A percentile compares a stretch with the other conserved stretches of the same genome.
These are phyloP conservation scores for Phaeosphaeriaceae sp. DNA, from an alignment of 2,329 filamentous ascomycete genomes.

Conservation along the genomic window DNA sequence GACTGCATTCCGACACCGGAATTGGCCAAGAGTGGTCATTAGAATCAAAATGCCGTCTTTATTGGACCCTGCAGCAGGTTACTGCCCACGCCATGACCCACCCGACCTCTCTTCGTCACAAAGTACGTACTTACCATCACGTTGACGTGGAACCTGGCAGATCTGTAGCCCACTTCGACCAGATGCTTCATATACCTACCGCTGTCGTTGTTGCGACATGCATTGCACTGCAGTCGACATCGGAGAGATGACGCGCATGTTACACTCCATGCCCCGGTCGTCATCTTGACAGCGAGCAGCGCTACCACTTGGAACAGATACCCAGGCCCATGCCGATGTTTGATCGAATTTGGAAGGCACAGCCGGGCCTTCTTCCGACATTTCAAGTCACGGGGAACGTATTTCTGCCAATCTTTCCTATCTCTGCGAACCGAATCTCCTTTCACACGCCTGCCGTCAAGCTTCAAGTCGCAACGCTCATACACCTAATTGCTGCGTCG, in stretches of 20 bases:
- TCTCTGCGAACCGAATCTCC: neutral
- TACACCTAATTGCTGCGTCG: neutral
- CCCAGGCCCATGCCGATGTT: slow-evolving; percentile 14
- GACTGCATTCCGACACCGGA: slow-evolving; percentile 26
- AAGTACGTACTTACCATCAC: slow-evolving; percentile 20
- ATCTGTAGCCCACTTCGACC: slow-evolving; percentile 20
- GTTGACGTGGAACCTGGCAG: slow-evolving; percentile 6
- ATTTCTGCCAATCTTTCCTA: neutral
- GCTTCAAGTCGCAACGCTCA: neutral
- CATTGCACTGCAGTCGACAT: neutral
- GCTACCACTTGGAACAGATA: slow-evolving; percentile 5
- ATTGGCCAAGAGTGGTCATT: slow-evolving; percentile 11
- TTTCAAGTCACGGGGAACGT: neutral
- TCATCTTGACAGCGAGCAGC: slow-evolving; percentile 9
- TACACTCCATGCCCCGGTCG: neutral
- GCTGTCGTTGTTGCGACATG: neutral
- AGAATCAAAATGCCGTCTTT: slow-evolving; percentile 1
- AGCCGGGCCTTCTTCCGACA: neutral
- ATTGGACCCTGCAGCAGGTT: slow-evolving; percentile 40
- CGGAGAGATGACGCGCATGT: neutral
- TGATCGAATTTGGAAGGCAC: slow-evolving; percentile 12
- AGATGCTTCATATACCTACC: neutral
- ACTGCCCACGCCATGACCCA: slow-evolving; percentile 16
- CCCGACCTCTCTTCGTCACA: slow-evolving; percentile 12
- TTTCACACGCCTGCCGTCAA: neutral